Percentiles rank a stretch among this genome's conserved stretches.
phyloP scores from a whole-genome alignment of 2,329 filamentous ascomycete genomes.

The Sordariomycetes sp. region DNA sequence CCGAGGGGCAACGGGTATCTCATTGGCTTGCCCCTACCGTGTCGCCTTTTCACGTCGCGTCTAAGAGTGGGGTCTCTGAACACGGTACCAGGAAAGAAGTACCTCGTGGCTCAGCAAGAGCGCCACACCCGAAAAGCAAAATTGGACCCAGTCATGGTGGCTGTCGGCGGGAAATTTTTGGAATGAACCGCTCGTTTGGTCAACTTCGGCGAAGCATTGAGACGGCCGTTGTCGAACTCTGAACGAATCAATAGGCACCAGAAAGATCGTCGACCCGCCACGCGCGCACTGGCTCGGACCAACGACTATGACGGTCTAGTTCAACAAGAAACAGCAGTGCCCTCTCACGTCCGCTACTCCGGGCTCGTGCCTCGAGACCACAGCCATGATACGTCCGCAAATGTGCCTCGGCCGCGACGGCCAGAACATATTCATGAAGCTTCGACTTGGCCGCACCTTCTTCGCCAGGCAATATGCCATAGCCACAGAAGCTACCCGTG shows the following conservation, averaged over 20 bases:
- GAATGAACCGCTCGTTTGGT: background rate
- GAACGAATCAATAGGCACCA: background rate
- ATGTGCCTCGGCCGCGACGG: background rate
- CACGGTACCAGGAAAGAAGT: background rate
- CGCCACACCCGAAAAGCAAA: background rate
- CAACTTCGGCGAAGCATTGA: background rate
- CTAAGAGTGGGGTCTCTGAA: background rate
- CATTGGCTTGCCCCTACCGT: conserved; percentile 24
- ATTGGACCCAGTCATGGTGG: background rate
- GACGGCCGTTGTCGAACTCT: background rate
- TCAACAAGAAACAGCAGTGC: background rate
- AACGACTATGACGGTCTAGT: background rate
- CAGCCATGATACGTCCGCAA: background rate
- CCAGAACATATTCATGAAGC: background rate
- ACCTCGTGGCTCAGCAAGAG: background rate
- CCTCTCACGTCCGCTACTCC: background rate
- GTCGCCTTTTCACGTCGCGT: conserved; percentile 1
- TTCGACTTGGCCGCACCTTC: background rate
- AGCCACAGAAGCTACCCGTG: background rate
- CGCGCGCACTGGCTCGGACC: background rate
- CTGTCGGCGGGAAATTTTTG: background rate
- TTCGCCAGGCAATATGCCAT: background rate
- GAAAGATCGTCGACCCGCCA: background rate
- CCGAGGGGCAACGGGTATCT: conserved; percentile 36
- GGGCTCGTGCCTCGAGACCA: background rate